Base-by-base conservation (phyloP, 2,329 filamentous ascomycete genomes). In the Chaetomiaceae sp. region DNA sequence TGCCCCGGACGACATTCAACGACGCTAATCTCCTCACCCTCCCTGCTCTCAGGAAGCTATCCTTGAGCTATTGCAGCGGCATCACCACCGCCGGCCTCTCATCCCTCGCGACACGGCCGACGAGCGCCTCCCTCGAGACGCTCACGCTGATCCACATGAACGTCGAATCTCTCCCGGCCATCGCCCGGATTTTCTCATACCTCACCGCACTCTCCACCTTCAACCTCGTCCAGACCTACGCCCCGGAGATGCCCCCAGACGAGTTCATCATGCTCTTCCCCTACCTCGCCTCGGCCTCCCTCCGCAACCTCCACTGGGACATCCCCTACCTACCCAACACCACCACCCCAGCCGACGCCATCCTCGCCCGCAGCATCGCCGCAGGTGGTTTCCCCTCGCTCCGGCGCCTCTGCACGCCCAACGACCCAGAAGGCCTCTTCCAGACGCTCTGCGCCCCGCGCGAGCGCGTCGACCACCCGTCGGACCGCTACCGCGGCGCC, bases 351-450 rank as follows among this genome's bases (percentile, higher is more conserved):
- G 82, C 85, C 1, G 84, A 87, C 47, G 74, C 77, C 5, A 80
- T 87, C 43, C 74, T 91, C 7, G 82, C 85, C 1, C 74, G 75
- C 54, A 83, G 82, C 62, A 87, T 91, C 59, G 68, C 69, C 5
- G 76, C 78, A 1, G 71, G 72, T 4, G 82, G 82, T 0, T 88
- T 91, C 63, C 87, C 88, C 0, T 66, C 71, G 0, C 75, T 91
- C 9, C 73, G 71, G 9, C 71, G 65, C 1, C 69, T 91, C 17
- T 81, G 87, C 50, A 75, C 82, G 0, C 88, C 86, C 1, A 82
- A 82, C 53, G 88, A 91, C 59, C 79, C 85, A 1, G 80, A 88
- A 5, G 88, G 87, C 23, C 61, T 80, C 7, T 82, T 91, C 57
- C 88, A 91, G 68, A 70, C 74, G 1, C 75, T 90, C 1, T 91